Evolutionary conservation across 2,329 filamentous ascomycete genomes (phyloP).

Genomic region (Fusarium sp.): DNA sequence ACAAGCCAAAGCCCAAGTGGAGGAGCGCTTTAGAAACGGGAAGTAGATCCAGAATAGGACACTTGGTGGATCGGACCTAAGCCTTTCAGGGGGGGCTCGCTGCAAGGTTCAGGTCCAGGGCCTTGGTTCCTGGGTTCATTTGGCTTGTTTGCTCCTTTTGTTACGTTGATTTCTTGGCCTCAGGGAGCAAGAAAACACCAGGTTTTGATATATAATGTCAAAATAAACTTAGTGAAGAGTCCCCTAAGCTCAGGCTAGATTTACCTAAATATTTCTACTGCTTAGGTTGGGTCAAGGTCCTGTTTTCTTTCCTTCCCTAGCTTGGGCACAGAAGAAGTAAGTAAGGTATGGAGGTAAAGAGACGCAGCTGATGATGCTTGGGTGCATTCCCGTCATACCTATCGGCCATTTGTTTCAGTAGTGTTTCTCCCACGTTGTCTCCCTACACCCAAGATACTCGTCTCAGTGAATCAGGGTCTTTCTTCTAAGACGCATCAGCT

Average conservation of each 20-base stretch:
- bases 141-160: neutral
- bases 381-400: neutral
- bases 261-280: too few relatives aligned
- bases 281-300: too few relatives aligned
- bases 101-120: constrained; percentile 16
- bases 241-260: too few relatives aligned
- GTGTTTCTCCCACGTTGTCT: constrained; percentile 2
- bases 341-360: too few relatives aligned
- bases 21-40: constrained; percentile 1
- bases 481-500: constrained; percentile 9
- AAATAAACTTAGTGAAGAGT: too few relatives aligned
- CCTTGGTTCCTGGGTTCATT: constrained; percentile 8
- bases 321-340: neutral
- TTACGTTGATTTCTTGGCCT: constrained; percentile 4
- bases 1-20: neutral
- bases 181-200: too few relatives aligned
- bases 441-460: neutral
- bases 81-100: neutral
- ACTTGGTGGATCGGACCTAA: constrained; percentile 7
- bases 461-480: constrained; percentile 20
- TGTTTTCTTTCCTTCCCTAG: too few relatives aligned
- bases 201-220: too few relatives aligned
- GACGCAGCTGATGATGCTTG: constrained; percentile 1
- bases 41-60: constrained; percentile 16
- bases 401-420: constrained; percentile 23